Evolutionary conservation across 192 early-diverging fungal genomes (phyloP).

Genomic region (Jimgerdemannia flammicorona): DNA sequence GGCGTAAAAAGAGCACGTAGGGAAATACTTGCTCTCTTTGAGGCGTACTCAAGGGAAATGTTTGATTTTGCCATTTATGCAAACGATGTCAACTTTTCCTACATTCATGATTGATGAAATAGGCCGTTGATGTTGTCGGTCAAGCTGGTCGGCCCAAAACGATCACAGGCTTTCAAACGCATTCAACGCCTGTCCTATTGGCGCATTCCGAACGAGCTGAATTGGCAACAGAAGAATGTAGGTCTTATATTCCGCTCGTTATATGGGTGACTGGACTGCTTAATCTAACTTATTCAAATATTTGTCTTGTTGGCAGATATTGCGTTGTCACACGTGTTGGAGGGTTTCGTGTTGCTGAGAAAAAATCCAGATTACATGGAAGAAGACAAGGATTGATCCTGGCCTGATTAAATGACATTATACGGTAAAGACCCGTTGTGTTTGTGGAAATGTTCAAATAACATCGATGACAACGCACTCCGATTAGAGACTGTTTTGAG

Average conservation of each 20-base stretch:
- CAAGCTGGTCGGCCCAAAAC: constrained; percentile 98
- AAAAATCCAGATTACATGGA: constrained; percentile 91
- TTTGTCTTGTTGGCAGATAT: constrained; percentile 40
- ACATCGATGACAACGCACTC: no score
- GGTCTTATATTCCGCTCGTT: neutral
- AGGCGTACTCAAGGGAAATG: no score
- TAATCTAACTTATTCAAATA: neutral
- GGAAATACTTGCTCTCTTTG: no score
- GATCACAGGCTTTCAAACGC: constrained; percentile 99
- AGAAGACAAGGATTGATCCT: constrained; percentile 48
- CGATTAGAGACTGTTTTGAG: no score
- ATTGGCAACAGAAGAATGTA: constrained; percentile 95
- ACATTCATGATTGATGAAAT: neutral
- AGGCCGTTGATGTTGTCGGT: constrained; percentile 98
- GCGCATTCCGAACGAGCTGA: constrained; percentile 97
- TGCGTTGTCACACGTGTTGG: constrained; percentile 79
- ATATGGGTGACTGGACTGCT: neutral
- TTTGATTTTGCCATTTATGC: neutral
- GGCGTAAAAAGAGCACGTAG: neutral
- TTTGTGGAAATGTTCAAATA: no score
- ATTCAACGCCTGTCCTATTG: constrained; percentile 94
- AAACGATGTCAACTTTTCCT: neutral
- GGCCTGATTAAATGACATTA: no score
- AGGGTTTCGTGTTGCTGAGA: constrained; percentile 94
- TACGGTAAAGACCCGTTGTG: no score